Base-by-base conservation (phyloP, 441 rosid species). In the Lepidium campestre region DNA sequence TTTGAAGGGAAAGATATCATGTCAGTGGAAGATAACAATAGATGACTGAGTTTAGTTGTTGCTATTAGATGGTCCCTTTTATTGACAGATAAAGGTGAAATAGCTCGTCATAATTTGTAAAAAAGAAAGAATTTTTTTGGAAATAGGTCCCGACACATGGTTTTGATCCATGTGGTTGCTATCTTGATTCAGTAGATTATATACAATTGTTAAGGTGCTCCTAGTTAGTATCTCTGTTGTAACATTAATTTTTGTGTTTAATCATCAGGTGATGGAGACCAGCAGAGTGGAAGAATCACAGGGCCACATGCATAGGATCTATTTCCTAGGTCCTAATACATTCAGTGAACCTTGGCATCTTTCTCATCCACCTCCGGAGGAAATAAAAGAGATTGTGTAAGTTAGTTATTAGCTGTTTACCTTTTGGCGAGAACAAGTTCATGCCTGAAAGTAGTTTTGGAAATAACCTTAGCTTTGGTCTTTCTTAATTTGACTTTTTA, bases 261-360 rank as follows among this genome's bases (percentile, higher is more conserved):
- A 22, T 41, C 6, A 41, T 75, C 10, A 61, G 95, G 96, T 89
- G 40, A 74, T 88, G 82, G 93, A 89, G 77, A 88, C 95, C 44
- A 88, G 83, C 56, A 83, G 96, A 75, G 77, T 73, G 7, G 98
- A 92, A 80, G 98, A 92, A 66, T 89, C 96, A 62, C 95, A 77
- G 49, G 86, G 86, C 55, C 98, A 91, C 62, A 88, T 91, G 76
- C 91, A 91, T 68, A 79, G 98, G 68, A 83, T 91, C 87, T 89
- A 83, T 77, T 87, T 91, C 76, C 73, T 87, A 93, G 98, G 98
- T 55, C 85, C 90, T 57, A 91, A 91, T 76, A 89, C 91, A 36
- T 91, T 91, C 31, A 78, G 88, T 32, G 86, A 89, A 66, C 98
- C 98, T 65, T 89, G 98, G 96, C 90, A 89, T 73, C 83, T 91